These are phyloP conservation scores for Galerina sulciceps DNA, from an alignment of 768 basidiomycete species.

Conservation along the genomic window DNA sequence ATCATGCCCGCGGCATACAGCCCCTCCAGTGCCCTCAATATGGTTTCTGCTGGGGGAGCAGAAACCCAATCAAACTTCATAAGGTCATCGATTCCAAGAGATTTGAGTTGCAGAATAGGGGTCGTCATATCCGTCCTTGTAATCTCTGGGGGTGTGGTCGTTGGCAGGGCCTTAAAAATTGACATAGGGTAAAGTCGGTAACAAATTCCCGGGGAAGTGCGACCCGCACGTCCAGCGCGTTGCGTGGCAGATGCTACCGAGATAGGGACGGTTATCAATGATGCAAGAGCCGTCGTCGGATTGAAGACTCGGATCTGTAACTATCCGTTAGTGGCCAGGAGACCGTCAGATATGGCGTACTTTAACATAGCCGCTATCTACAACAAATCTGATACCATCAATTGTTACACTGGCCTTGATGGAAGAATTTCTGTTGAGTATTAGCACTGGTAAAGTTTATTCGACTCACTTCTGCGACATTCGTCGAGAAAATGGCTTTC, in stretches of 20 bases:
- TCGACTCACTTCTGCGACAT: conserved; percentile 84
- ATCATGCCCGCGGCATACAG: conserved; percentile 83
- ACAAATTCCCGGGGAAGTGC: conserved; percentile 90
- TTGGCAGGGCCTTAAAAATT: conserved; percentile 60
- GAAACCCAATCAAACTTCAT: conserved; percentile 97
- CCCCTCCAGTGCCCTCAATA: conserved; percentile 85
- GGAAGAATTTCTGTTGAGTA: background rate
- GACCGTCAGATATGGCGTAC: conserved; percentile 38
- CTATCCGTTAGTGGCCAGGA: background rate
- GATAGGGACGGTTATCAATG: conserved; percentile 80
- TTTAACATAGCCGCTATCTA: conserved; percentile 97
- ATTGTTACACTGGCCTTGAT: conserved; percentile 92
- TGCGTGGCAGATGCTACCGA: conserved; percentile 92
- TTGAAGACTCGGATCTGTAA: conserved; percentile 87
- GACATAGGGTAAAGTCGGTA: conserved; percentile 86
- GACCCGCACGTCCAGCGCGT: conserved; percentile 92
- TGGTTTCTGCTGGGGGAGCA: conserved; percentile 82
- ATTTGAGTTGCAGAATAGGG: conserved; percentile 92
- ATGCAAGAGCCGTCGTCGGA: conserved; percentile 82
- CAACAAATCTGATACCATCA: conserved; percentile 91
- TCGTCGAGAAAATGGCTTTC: conserved; percentile 92
- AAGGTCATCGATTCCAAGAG: conserved; percentile 91
- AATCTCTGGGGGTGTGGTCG: conserved; percentile 86
- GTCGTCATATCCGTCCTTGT: conserved; percentile 90
- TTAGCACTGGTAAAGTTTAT: background rate